phyloP scores from a whole-genome alignment of 257 asterid genomes.

The Primulina tabacum region DNA sequence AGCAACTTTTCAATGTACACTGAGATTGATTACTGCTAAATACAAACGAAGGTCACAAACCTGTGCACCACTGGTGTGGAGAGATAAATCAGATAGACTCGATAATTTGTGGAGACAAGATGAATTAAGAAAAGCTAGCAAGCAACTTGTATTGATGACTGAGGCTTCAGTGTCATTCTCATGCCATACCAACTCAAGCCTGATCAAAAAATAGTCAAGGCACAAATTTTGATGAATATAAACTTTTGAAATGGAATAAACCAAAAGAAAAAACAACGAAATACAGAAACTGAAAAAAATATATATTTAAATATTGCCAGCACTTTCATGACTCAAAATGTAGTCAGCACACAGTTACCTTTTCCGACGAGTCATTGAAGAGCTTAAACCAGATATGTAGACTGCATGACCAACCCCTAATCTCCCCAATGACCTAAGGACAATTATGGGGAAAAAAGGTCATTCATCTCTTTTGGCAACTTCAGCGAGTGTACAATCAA shows the following conservation, averaged over 20 bases:
- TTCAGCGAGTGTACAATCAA: neutral
- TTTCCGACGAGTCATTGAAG: slow-evolving; percentile 42
- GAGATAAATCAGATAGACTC: slow-evolving; percentile 54
- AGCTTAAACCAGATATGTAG: slow-evolving; percentile 68
- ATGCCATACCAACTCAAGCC: slow-evolving; percentile 75
- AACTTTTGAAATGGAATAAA: neutral
- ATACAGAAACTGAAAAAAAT: too few relatives aligned
- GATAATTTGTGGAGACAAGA: slow-evolving; percentile 69
- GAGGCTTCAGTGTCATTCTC: slow-evolving; percentile 62
- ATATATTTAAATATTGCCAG: too few relatives aligned
- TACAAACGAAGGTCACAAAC: slow-evolving; percentile 40
- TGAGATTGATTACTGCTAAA: neutral
- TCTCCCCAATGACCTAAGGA: slow-evolving; percentile 76
- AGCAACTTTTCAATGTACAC: neutral
- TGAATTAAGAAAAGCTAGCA: slow-evolving; percentile 75
- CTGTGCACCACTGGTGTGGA: slow-evolving; percentile 39
- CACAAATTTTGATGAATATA: slow-evolving; percentile 9
- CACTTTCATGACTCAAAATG: neutral
- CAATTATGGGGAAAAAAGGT: neutral
- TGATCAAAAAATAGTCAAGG: slow-evolving; percentile 25
- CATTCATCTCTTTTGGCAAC: neutral
- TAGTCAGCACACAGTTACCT: slow-evolving; percentile 35
- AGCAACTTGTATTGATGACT: slow-evolving; percentile 72
- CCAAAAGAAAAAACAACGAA: neutral
- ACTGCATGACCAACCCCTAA: slow-evolving; percentile 70